A percentile compares a stretch with the other conserved stretches of the same genome.
These are phyloP conservation scores for Microstegium vimineum DNA, from an alignment of 176 grass and related monocot genomes.

Conservation along the genomic window DNA sequence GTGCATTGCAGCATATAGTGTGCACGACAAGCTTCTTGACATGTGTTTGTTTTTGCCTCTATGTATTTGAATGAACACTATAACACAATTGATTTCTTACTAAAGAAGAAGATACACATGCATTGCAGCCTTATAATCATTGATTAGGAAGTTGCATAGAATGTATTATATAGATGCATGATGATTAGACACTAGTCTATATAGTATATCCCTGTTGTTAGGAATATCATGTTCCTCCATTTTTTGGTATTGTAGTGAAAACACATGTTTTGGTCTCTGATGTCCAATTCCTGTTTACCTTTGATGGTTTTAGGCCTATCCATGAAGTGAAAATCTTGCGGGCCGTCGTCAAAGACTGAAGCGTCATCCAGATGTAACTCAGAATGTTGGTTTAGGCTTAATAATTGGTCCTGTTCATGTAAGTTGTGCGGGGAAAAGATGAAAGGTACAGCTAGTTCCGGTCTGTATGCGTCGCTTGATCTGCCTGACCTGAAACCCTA, in stretches of 20 bases:
- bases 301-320: conserved; percentile 62
- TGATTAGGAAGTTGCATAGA: background rate
- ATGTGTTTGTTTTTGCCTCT: background rate
- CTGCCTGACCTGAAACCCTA: background rate
- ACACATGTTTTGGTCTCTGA: background rate
- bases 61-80: background rate
- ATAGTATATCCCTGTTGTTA: background rate
- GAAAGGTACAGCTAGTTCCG: background rate
- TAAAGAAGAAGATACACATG: background rate
- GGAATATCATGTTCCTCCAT: background rate
- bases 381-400: background rate
- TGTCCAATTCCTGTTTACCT: background rate
- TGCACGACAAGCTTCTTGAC: background rate
- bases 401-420: background rate
- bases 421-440: background rate
- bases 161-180: background rate
- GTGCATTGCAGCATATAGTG: background rate
- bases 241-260: background rate
- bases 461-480: background rate
- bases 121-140: background rate
- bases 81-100: background rate
- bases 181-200: background rate
- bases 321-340: conserved; percentile 92
- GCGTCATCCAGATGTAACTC: background rate
- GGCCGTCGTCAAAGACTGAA: conserved; percentile 80